These are phyloP conservation scores for Hibiscus trionum DNA, from an alignment of 345 rosid genomes.

Conservation along the genomic window DNA sequence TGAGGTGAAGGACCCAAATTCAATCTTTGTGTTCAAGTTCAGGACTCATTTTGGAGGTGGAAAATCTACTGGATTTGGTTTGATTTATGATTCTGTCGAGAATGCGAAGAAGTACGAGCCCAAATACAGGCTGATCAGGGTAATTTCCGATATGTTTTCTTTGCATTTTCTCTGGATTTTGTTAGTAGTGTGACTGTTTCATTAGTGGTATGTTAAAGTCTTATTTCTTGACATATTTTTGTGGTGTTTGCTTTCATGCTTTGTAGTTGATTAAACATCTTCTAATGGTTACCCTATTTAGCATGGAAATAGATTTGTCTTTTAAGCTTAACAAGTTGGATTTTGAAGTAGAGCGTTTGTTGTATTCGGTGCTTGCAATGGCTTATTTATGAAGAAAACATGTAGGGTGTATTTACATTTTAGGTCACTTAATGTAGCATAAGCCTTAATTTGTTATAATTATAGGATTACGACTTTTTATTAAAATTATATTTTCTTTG, in stretches of 20 bases:
- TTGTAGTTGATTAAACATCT: not conserved
- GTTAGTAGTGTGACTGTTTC: not conserved
- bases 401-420: no score
- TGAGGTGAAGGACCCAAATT: constrained; percentile 53
- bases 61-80: constrained; percentile 63
- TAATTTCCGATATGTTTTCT: constrained; percentile 13
- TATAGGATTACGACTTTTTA: no score
- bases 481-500: not conserved
- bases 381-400: not conserved
- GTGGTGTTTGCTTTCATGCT: not conserved
- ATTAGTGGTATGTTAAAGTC: not conserved
- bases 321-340: not conserved
- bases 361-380: no score
- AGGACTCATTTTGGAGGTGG: constrained; percentile 74
- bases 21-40: constrained; percentile 63
- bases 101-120: constrained; percentile 66
- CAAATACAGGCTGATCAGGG: constrained; percentile 64
- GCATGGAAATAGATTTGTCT: not conserved
- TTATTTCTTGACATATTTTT: not conserved
- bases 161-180: not conserved
- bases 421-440: no score
- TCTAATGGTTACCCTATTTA: not conserved
- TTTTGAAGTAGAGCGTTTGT: not conserved
- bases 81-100: constrained; percentile 55
- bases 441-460: no score